Conservation (phyloP, 2,329 filamentous ascomycete genomes). For the Neofusicoccum parvum region DNA sequence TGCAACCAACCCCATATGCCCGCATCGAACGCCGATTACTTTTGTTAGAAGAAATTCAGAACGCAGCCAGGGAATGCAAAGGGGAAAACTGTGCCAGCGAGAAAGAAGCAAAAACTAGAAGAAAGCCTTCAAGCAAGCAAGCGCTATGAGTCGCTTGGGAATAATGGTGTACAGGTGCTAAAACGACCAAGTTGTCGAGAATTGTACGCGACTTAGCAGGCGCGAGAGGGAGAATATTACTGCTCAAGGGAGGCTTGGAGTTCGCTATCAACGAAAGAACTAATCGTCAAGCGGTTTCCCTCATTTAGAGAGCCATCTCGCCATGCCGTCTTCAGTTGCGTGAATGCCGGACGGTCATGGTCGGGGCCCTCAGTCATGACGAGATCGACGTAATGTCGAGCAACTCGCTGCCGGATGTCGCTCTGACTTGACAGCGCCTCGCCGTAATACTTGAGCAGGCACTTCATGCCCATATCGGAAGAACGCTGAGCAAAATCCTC, state of each 20-base stretch:
- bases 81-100: background rate
- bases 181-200: slow-evolving; percentile 16
- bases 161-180: slow-evolving; percentile 19
- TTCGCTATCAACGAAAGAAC: slow-evolving; percentile 53
- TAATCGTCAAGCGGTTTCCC: slow-evolving; percentile 60
- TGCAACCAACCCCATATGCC: slow-evolving; percentile 22
- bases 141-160: slow-evolving; percentile 11
- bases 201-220: background rate
- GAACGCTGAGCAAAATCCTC: slow-evolving; percentile 61
- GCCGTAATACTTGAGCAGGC: slow-evolving; percentile 68
- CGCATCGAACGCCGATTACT: slow-evolving; percentile 19
- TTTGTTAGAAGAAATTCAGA: slow-evolving; percentile 15
- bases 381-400: slow-evolving; percentile 58
- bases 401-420: slow-evolving; percentile 56
- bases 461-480: slow-evolving; percentile 60
- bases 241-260: slow-evolving; percentile 56
- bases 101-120: background rate
- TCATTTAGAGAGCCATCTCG: slow-evolving; percentile 56
- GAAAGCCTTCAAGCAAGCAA: slow-evolving; percentile 5
- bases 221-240: slow-evolving; percentile 22
- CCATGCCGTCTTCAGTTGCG: slow-evolving; percentile 56
- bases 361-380: slow-evolving; percentile 51
- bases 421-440: slow-evolving; percentile 56
- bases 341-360: slow-evolving; percentile 50
- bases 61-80: slow-evolving; percentile 16